Percentiles rank a stretch among this genome's conserved stretches.
phyloP scores from a whole-genome alignment of 2,329 filamentous ascomycete genomes.

The Boeremia exigua region DNA sequence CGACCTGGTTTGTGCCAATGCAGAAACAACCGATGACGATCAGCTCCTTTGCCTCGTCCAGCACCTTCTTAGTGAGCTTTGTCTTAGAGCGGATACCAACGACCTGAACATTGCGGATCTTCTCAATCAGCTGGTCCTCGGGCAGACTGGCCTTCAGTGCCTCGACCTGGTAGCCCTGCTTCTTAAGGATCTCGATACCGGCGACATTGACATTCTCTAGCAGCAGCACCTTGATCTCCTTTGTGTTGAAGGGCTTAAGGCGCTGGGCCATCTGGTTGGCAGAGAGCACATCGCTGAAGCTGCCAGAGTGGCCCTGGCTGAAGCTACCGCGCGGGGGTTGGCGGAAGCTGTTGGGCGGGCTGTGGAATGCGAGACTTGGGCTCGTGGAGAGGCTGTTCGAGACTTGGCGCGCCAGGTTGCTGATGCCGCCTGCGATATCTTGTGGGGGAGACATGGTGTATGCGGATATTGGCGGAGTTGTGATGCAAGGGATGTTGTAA shows the following conservation, averaged over 20 bases:
- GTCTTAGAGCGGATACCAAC: slow-evolving; percentile 99
- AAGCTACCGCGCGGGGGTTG: slow-evolving; percentile 42
- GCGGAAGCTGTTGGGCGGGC: slow-evolving; percentile 67
- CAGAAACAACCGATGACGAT: slow-evolving; percentile 98
- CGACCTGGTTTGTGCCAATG: slow-evolving; percentile 96
- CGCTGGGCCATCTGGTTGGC: slow-evolving; percentile 65
- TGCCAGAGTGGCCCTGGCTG: slow-evolving; percentile 48
- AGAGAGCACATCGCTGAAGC: slow-evolving; percentile 17
- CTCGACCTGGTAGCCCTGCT: slow-evolving; percentile 96
- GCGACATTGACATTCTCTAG: slow-evolving; percentile 96
- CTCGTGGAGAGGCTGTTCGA: slow-evolving; percentile 72
- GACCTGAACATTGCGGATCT: slow-evolving; percentile 97
- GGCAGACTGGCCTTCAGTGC: slow-evolving; percentile 85
- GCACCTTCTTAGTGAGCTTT: slow-evolving; percentile 83
- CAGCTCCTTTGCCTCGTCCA: slow-evolving; percentile 89
- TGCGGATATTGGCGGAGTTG: slow-evolving; percentile 27
- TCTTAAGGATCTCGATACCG: slow-evolving; percentile 79
- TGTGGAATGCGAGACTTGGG: slow-evolving; percentile 76
- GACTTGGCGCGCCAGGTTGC: slow-evolving; percentile 52
- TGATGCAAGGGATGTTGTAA: slow-evolving; percentile 13
- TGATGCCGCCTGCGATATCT: slow-evolving; percentile 43
- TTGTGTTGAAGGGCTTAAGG: slow-evolving; percentile 92
- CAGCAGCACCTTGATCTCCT: slow-evolving; percentile 94
- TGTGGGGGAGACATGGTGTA: slow-evolving; percentile 45
- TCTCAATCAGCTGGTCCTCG: slow-evolving; percentile 93